Evolutionary conservation across 2,329 filamentous ascomycete species (phyloP), one percentile per base, ranked within the genome.

Genomic region (Didymellaceae sp.): DNA sequence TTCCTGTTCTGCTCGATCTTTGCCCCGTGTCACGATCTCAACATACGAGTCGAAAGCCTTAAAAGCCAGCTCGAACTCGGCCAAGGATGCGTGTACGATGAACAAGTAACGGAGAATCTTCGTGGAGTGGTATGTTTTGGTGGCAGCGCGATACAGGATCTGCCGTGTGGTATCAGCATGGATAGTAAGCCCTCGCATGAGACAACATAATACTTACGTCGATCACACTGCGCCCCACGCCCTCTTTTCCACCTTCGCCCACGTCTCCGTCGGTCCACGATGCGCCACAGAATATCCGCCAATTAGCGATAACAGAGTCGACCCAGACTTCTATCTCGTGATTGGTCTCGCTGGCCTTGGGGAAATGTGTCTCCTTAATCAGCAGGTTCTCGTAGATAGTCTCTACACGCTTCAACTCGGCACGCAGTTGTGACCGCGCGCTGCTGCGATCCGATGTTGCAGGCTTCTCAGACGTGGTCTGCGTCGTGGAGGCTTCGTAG

Each of bases 111-210:
- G 83, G 22, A 99, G 77, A 55, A 97, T 89, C 8, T 91, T 79
- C 1, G 93, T 96, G 1, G 94, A 99, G 74, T 99, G 94, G 67
- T 94, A 99, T 0, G 92, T 96, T 73, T 94, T 96, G 8, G 89
- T 91, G 6, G 93, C 90, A 17, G 92, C 90, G 30, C 88, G 88
- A 73, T 97, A 99, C 6, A 99, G 80, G 21, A 91, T 89, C 72
- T 94, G 33, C 17, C 34, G n/a, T 31, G 7, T 11, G 4, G 24
- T 10, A 37, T 60, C 18, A 64, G 57, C 14, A 17, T 18, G 8
- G 11, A 14, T 1, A 10, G 20, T 5, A 5, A 8, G 3, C 2
- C 6, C 22, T 4, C 9, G 20, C 17, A 31, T 26, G 13, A 4
- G 26, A 8, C 18, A 13, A 14, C 6, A 21, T 7, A 9, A 22